Percentiles rank a stretch among this genome's conserved stretches.
Evolutionary conservation across 2,329 filamentous ascomycete genomes (phyloP).

Genomic region (Herpotrichia juniperi): DNA sequence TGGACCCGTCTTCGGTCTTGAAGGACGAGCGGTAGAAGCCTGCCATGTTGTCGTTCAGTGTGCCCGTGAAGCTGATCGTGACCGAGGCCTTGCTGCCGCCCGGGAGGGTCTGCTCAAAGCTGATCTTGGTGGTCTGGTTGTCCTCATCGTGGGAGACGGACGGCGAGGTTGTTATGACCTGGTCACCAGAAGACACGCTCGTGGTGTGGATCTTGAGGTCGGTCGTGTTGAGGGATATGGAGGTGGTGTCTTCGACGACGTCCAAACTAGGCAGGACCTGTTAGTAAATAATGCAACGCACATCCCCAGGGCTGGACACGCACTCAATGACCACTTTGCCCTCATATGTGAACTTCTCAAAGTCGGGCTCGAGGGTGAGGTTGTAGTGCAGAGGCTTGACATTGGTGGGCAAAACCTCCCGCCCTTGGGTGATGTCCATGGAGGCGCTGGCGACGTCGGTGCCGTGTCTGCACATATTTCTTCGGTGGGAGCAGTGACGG

Average conservation of each 20-base stretch:
- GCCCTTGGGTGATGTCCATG: conserved; percentile 66
- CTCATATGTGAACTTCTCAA: conserved; percentile 84
- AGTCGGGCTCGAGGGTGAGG: conserved; percentile 87
- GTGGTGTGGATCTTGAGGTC: conserved; percentile 83
- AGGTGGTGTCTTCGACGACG: conserved; percentile 81
- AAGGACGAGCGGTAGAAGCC: conserved; percentile 97
- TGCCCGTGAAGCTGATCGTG: conserved; percentile 78
- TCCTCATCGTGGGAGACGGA: conserved; percentile 76
- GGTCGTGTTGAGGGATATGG: conserved; percentile 84
- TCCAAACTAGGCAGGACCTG: conserved; percentile 66
- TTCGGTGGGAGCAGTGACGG: conserved; percentile 75
- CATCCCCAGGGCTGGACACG: conserved; percentile 23
- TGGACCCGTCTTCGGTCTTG: conserved; percentile 78
- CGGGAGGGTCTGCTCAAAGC: conserved; percentile 73
- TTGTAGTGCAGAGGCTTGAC: conserved; percentile 93
- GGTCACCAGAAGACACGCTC: conserved; percentile 68
- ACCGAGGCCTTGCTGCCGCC: conserved; percentile 80
- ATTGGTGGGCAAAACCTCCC: conserved; percentile 89
- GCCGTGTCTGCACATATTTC: conserved; percentile 74
- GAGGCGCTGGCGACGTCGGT: conserved; percentile 61
- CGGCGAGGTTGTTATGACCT: conserved; percentile 65
- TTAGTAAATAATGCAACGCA: conserved; percentile 20
- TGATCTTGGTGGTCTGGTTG: conserved; percentile 80
- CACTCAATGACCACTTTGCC: conserved; percentile 84
- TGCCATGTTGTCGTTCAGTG: conserved; percentile 92